A percentile compares a stretch with the other conserved stretches of the same genome.
Conservation (phyloP, 1,284 basidiomycete species). For the Ganoderma leucocontextum region DNA sequence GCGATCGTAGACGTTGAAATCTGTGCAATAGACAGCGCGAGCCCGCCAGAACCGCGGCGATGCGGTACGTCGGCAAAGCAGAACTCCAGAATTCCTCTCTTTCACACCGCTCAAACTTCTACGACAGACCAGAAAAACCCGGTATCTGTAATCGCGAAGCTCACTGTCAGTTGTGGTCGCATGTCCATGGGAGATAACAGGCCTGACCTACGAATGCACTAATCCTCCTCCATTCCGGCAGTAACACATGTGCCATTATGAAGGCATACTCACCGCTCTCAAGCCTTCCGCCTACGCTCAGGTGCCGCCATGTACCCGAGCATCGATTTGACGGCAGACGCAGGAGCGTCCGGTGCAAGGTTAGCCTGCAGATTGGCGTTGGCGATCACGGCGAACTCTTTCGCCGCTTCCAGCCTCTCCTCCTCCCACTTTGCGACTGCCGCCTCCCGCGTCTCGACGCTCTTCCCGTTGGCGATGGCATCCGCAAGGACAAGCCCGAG, state of each 20-base stretch:
- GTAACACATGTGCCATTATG: background rate
- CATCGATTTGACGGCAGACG: background rate
- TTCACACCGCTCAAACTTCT: background rate
- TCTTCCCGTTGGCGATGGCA: background rate
- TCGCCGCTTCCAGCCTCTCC: constrained; percentile 3
- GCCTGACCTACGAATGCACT: background rate
- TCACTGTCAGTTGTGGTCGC: background rate
- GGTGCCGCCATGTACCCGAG: background rate
- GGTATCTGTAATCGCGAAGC: background rate
- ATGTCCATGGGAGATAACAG: background rate
- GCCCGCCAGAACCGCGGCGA: no score
- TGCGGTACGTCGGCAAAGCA: background rate
- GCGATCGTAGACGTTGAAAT: background rate
- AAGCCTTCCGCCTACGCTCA: background rate
- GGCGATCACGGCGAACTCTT: background rate
- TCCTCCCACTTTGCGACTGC: background rate
- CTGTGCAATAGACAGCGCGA: background rate
- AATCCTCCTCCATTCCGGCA: background rate
- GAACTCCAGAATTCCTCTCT: background rate
- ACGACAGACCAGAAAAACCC: background rate
- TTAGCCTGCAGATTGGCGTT: background rate
- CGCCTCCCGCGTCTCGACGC: constrained; percentile 5
- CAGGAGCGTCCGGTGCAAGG: background rate
- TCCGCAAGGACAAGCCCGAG: background rate
- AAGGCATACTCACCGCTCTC: background rate